phyloP scores from a whole-genome alignment of 768 basidiomycete species.

The Leccinum rimulosum region DNA sequence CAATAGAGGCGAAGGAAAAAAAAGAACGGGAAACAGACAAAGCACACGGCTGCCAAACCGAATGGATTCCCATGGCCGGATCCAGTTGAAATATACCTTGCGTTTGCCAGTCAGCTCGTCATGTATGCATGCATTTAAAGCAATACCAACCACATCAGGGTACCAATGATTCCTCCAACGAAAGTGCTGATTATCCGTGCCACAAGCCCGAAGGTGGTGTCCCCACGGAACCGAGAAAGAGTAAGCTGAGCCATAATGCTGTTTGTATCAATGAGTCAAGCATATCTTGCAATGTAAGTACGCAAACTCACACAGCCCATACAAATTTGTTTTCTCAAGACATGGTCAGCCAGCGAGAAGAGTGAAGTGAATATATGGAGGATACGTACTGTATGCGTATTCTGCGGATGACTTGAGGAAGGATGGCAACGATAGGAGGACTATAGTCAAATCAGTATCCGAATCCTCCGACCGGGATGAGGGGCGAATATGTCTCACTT shows the following conservation, averaged over 20 bases:
- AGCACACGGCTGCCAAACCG: slow-evolving; percentile 66
- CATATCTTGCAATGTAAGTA: neutral
- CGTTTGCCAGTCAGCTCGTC: neutral
- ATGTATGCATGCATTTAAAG: neutral
- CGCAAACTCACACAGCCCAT: slow-evolving; percentile 62
- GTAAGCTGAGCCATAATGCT: slow-evolving; percentile 79
- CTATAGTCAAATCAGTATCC: slow-evolving; percentile 29
- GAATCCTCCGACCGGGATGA: neutral
- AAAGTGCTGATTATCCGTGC: slow-evolving; percentile 65
- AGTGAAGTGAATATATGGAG: neutral
- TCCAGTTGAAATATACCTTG: slow-evolving; percentile 71
- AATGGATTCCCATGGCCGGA: slow-evolving; percentile 58
- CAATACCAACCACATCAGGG: slow-evolving; percentile 58
- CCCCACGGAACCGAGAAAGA: slow-evolving; percentile 67
- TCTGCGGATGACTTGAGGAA: slow-evolving; percentile 51
- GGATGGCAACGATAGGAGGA: slow-evolving; percentile 58
- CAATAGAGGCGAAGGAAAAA: slow-evolving; percentile 71
- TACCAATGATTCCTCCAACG: slow-evolving; percentile 59
- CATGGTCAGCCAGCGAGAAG: slow-evolving; percentile 5
- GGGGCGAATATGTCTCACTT: slow-evolving; percentile 33
- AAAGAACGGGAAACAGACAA: slow-evolving; percentile 70
- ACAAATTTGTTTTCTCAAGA: slow-evolving; percentile 57
- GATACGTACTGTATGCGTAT: slow-evolving; percentile 55
- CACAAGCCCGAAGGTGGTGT: slow-evolving; percentile 66
- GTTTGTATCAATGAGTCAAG: neutral